These are phyloP conservation scores for Candida smagusa DNA, from an alignment of 1,139 yeast species.

Conservation along the genomic window DNA sequence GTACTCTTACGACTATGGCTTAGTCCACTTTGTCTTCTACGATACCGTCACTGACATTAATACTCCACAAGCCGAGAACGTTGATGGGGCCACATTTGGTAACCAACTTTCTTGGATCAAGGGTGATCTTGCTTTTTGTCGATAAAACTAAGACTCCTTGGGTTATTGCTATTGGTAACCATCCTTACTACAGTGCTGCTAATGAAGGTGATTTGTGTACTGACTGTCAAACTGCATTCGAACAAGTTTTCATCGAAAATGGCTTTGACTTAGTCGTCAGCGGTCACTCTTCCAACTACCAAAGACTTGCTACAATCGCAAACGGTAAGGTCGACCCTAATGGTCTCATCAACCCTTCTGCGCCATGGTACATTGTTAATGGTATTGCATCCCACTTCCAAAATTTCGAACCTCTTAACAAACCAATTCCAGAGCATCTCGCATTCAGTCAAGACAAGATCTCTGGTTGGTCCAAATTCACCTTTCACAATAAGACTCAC, in stretches of 20 bases:
- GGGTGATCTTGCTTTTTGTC: conserved; percentile 4
- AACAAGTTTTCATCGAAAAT: conserved; percentile 1
- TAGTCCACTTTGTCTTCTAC: conserved; percentile 4
- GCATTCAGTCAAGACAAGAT: conserved; percentile 4
- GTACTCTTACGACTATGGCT: conserved; percentile 6
- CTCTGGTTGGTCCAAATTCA: conserved; percentile 6
- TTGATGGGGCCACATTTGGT: conserved; percentile 4
- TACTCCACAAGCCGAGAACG: conserved; percentile 1
- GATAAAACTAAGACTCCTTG: conserved; percentile 6
- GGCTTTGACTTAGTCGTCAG: conserved; percentile 3
- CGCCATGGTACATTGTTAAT: conserved; percentile 6
- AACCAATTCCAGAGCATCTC: conserved; percentile 3
- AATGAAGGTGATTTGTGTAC: neutral
- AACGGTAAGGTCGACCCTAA: conserved; percentile 4
- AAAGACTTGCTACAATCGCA: conserved; percentile 4
- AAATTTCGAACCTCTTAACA: conserved; percentile 1
- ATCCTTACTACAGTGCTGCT: conserved; percentile 6
- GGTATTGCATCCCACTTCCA: conserved; percentile 7
- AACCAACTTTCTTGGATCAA: conserved; percentile 5
- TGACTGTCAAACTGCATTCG: conserved; percentile 4
- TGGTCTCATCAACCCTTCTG: conserved; percentile 6
- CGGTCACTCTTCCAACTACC: conserved; percentile 7
- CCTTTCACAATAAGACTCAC: conserved; percentile 6
- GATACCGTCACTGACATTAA: conserved; percentile 6
- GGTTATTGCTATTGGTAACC: conserved; percentile 6